Evolutionary conservation across 768 basidiomycete genomes (phyloP).

Genomic region (Suillus luteus): DNA sequence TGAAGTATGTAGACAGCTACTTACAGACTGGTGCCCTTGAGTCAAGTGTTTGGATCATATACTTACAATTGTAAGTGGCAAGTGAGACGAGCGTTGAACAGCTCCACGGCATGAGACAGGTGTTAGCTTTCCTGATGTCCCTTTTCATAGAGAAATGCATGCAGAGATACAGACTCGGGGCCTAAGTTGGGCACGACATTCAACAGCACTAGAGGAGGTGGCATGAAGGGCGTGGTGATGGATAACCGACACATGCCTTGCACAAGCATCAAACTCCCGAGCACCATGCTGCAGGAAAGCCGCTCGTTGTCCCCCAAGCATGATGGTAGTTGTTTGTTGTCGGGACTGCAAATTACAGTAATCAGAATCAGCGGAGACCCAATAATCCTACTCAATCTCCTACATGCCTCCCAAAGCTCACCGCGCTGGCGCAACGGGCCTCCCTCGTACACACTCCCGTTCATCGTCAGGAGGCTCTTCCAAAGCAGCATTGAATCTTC

Average conservation of each 20-base stretch:
- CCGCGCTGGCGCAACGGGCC: constrained; percentile 45
- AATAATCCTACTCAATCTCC: constrained; percentile 27
- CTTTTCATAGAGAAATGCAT: neutral
- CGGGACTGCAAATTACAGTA: constrained; percentile 19
- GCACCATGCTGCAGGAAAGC: neutral
- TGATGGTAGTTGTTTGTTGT: constrained; percentile 5
- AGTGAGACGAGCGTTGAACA: neutral
- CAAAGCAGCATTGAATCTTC: constrained; percentile 59
- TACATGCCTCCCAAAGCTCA: constrained; percentile 55
- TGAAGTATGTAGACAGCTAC: neutral
- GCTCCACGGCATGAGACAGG: neutral
- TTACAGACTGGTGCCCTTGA: neutral
- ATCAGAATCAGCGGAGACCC: constrained; percentile 33
- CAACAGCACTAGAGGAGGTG: neutral
- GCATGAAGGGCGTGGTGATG: neutral
- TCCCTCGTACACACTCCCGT: constrained; percentile 63
- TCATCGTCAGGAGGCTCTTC: constrained; percentile 57
- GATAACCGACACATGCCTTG: neutral
- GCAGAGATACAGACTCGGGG: neutral
- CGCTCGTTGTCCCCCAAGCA: neutral
- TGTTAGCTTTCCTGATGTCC: neutral
- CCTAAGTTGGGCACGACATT: neutral
- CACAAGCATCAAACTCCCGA: neutral
- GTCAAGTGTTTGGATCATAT: neutral
- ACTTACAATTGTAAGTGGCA: neutral